Evolutionary conservation across 2,329 filamentous ascomycete species (phyloP).

Genomic region (Coniella vitis): DNA sequence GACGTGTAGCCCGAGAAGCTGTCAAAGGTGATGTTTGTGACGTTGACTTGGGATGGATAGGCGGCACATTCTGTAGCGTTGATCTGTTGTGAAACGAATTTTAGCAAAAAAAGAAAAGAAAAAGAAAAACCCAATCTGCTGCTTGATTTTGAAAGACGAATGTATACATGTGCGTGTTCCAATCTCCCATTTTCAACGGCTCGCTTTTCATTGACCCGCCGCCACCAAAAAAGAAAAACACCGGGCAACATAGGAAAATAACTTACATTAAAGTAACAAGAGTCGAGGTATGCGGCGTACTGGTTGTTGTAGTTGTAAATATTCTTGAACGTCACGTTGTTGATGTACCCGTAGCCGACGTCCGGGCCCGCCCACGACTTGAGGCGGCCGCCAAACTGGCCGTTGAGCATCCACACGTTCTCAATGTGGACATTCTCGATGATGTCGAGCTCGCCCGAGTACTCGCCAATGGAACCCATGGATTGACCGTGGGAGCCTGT

Average conservation of each 20-base stretch:
- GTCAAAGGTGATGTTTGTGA: conserved; percentile 52
- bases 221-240: neutral
- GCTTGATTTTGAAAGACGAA: too few relatives aligned
- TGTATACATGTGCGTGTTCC: too few relatives aligned
- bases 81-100: conserved; percentile 21
- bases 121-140: too few relatives aligned
- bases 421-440: conserved; percentile 52
- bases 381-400: conserved; percentile 48
- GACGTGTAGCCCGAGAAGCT: conserved; percentile 52
- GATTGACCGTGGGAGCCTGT: conserved; percentile 43
- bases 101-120: too few relatives aligned
- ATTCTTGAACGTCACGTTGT: conserved; percentile 56
- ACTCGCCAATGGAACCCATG: conserved; percentile 54
- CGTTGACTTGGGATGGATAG: conserved; percentile 50
- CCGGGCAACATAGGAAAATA: too few relatives aligned
- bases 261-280: conserved; percentile 55
- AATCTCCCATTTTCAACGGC: too few relatives aligned
- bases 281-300: conserved; percentile 50
- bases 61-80: conserved; percentile 40
- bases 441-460: conserved; percentile 45
- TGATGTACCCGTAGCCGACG: conserved; percentile 53
- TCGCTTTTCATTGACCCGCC: too few relatives aligned
- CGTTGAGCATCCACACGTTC: conserved; percentile 49
- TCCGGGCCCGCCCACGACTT: conserved; percentile 54
- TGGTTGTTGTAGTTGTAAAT: conserved; percentile 54